phyloP scores from a whole-genome alignment of 169 alveolate species.

The Cryptosporidium meleagridis region DNA sequence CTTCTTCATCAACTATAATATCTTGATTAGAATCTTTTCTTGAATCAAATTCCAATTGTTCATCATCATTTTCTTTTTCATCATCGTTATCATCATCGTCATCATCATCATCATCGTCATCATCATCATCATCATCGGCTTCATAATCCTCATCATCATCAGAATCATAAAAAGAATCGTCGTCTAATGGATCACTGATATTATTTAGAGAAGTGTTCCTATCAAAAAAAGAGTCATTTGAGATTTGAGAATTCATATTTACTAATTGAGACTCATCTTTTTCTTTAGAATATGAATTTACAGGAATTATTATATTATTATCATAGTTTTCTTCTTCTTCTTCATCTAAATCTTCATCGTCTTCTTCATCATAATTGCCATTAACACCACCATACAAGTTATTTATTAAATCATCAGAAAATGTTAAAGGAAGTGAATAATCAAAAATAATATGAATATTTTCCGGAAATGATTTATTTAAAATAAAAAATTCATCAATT shows the following conservation, averaged over 20 bases:
- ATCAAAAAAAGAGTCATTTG: constrained; percentile 23
- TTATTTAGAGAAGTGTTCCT: neutral
- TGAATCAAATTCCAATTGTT: neutral
- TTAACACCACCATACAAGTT: neutral
- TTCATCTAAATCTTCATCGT: too few species aligned
- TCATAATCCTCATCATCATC: constrained; percentile 60
- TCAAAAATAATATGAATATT: constrained; percentile 11
- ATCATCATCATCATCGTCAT: constrained; percentile 22
- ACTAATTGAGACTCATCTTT: neutral
- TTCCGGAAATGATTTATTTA: neutral
- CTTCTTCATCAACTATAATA: neutral
- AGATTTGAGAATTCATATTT: neutral
- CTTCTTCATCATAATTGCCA: neutral
- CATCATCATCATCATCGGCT: constrained; percentile 13
- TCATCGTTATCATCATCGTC: neutral
- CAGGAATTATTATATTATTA: too few species aligned
- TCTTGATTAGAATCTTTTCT: neutral
- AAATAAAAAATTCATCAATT: constrained; percentile 4
- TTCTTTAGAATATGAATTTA: neutral
- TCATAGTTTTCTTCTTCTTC: neutral
- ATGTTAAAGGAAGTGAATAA: constrained; percentile 19
- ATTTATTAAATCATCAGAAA: constrained; percentile 2
- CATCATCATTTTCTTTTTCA: constrained; percentile 8
- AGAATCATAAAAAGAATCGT: constrained; percentile 19
- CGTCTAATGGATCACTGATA: neutral